Conservation (phyloP, 169 alveolate species). For the Plasmodium gonderi region DNA sequence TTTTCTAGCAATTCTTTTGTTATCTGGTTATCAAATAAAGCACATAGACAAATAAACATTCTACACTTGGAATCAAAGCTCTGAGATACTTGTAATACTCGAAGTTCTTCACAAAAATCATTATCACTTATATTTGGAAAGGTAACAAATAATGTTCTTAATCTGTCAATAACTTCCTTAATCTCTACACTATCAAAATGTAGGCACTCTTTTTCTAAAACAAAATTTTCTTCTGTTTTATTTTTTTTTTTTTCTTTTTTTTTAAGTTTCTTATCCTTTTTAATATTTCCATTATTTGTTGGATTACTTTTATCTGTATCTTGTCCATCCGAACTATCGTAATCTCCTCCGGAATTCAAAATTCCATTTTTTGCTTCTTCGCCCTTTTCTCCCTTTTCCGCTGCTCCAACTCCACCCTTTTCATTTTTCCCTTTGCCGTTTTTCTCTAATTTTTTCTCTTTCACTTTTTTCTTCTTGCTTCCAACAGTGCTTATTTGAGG, state of each 20-base stretch:
- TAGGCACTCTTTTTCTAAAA: slow-evolving; percentile 77
- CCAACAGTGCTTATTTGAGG: slow-evolving; percentile 87
- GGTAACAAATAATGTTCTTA: slow-evolving; percentile 76
- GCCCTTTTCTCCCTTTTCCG: slow-evolving; percentile 37
- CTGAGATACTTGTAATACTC: slow-evolving; percentile 92
- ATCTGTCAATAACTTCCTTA: slow-evolving; percentile 87
- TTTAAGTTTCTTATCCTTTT: slow-evolving; percentile 37
- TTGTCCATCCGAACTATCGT: slow-evolving; percentile 24
- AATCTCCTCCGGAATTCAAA: slow-evolving; percentile 68
- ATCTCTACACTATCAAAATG: slow-evolving; percentile 86
- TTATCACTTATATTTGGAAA: slow-evolving; percentile 79
- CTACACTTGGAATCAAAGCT: slow-evolving; percentile 88
- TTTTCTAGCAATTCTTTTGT: slow-evolving; percentile 77
- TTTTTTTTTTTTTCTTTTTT: slow-evolving; percentile 45
- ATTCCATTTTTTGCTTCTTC: slow-evolving; percentile 77
- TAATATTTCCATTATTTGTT: slow-evolving; percentile 41
- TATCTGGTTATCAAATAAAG: slow-evolving; percentile 79
- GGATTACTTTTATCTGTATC: slow-evolving; percentile 54
- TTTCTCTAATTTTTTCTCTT: slow-evolving; percentile 75
- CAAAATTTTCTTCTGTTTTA: slow-evolving; percentile 70
- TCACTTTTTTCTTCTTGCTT: slow-evolving; percentile 74
- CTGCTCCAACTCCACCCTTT: slow-evolving; percentile 45
- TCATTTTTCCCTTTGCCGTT: slow-evolving; percentile 61
- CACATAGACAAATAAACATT: slow-evolving; percentile 84
- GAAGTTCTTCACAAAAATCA: slow-evolving; percentile 89